Conservation (phyloP, 164 flowering plant species). For the Tetracentron sinense region DNA sequence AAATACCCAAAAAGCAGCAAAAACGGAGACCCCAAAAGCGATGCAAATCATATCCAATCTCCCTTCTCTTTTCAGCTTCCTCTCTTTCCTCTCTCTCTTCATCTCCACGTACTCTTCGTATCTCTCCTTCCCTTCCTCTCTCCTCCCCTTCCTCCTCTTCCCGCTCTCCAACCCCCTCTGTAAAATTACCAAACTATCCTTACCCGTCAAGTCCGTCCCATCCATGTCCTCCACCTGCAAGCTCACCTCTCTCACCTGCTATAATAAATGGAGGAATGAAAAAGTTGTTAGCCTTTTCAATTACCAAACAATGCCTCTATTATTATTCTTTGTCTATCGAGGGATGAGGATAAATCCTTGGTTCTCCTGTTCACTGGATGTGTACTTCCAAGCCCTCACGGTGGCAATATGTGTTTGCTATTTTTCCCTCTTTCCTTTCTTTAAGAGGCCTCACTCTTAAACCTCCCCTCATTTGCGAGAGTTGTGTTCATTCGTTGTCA, state of each 20-base stretch:
- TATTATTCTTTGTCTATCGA: no score
- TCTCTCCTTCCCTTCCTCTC: conserved; percentile 26
- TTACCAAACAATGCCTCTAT: no score
- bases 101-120: conserved; percentile 31
- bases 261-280: no score
- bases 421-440: no score
- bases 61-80: conserved; percentile 31
- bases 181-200: conserved; percentile 53
- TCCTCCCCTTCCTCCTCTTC: conserved; percentile 16
- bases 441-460: no score
- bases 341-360: no score
- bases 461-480: no score
- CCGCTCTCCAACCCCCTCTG: conserved; percentile 28
- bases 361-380: no score
- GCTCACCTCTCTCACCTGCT: conserved; percentile 61
- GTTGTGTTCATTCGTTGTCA: no score
- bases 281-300: no score
- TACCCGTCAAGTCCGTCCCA: conserved; percentile 50
- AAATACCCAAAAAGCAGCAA: conserved; percentile 22
- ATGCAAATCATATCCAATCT: conserved; percentile 35
- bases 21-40: conserved; percentile 18
- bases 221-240: conserved; percentile 74
- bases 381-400: no score
- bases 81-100: conserved; percentile 34
- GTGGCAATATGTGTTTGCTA: no score